phyloP scores from a whole-genome alignment of 495 filamentous ascomycete genomes.

The Aspergillus mulundensis region DNA sequence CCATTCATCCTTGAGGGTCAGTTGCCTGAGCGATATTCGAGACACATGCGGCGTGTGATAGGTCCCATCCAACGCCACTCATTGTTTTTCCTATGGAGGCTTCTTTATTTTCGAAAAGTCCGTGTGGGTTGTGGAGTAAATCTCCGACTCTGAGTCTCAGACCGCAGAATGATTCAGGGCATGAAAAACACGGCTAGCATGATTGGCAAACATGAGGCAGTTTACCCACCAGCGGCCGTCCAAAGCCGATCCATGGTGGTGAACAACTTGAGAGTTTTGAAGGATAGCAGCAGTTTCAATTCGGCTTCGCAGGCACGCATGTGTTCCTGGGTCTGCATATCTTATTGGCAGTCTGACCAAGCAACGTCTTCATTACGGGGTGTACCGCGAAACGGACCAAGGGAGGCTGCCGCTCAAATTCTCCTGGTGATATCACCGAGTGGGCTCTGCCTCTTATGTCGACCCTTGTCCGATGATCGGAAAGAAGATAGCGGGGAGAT shows the following conservation, averaged over 20 bases:
- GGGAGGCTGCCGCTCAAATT: neutral
- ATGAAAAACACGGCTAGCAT: neutral
- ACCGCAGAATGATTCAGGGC: neutral
- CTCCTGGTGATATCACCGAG: neutral
- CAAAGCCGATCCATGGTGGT: neutral
- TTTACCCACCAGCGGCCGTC: neutral
- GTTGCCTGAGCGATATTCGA: too few species aligned
- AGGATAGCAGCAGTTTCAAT: neutral
- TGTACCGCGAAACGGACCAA: neutral
- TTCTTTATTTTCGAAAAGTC: neutral
- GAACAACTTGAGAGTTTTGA: neutral
- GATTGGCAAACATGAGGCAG: neutral
- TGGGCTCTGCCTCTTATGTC: neutral
- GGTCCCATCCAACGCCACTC: neutral
- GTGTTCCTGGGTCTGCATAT: neutral
- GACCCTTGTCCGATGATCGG: constrained; percentile 5
- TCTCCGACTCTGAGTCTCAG: neutral
- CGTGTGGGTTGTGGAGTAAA: neutral
- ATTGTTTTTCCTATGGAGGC: neutral
- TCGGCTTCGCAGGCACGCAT: neutral
- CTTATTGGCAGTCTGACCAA: neutral
- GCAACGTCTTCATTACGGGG: neutral
- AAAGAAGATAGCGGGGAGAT: neutral
- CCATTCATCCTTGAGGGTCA: too few species aligned
- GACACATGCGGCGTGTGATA: too few species aligned